Conservation (phyloP, 1,284 basidiomycete genomes). For the Leccinum fuscescens region DNA sequence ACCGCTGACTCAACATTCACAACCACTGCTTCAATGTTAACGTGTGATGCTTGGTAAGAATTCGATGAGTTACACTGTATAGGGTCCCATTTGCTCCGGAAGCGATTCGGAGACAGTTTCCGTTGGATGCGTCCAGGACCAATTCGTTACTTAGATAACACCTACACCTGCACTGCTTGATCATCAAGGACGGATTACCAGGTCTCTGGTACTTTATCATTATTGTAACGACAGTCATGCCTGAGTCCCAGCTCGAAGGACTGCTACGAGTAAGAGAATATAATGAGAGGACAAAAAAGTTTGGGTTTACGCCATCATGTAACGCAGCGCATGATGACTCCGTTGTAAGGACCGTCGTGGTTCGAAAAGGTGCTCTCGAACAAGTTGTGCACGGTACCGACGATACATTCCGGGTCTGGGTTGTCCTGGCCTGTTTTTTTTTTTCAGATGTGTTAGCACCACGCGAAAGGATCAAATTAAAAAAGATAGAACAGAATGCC, state of each 20-base stretch:
- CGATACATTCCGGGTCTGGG: background rate
- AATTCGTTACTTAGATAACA: background rate
- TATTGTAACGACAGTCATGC: background rate
- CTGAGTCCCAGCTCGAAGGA: background rate
- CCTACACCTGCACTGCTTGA: no score
- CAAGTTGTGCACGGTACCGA: background rate
- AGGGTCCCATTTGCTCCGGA: background rate
- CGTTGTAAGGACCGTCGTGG: background rate
- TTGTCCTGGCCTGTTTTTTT: background rate
- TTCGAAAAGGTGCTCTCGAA: background rate
- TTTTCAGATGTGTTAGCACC: background rate
- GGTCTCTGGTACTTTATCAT: background rate
- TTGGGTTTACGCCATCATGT: background rate
- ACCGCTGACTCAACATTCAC: no score
- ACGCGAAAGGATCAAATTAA: background rate
- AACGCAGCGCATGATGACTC: background rate
- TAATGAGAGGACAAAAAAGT: background rate
- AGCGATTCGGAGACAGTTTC: background rate
- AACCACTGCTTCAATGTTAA: no score
- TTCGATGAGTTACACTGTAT: background rate
- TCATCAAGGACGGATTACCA: no score
- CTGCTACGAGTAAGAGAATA: background rate
- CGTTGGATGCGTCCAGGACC: background rate
- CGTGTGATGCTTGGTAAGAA: background rate
- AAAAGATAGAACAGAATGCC: background rate